These are phyloP conservation scores for Phialophora tarda DNA, from an alignment of 2,329 filamentous ascomycete species.

Conservation along the genomic window DNA sequence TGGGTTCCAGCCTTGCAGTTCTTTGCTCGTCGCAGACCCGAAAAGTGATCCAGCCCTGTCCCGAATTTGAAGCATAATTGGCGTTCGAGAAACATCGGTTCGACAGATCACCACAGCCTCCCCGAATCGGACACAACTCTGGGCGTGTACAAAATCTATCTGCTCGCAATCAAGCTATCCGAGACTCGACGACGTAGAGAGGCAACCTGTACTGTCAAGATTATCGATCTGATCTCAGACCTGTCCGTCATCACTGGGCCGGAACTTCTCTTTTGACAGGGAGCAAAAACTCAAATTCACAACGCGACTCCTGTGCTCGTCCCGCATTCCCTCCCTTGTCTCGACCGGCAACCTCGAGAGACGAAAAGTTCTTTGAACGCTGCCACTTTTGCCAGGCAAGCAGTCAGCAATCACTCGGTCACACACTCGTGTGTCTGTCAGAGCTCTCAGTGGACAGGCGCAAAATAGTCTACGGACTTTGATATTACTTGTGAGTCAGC, in stretches of 20 bases:
- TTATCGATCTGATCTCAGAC: constrained; percentile 20
- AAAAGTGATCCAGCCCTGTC: constrained; percentile 22
- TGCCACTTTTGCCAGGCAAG: constrained; percentile 20
- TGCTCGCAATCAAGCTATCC: constrained; percentile 31
- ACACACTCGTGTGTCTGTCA: constrained; percentile 20
- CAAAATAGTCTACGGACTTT: constrained; percentile 24
- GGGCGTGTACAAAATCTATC: constrained; percentile 33
- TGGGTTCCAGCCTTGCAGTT: constrained; percentile 24
- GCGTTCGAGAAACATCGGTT: constrained; percentile 20
- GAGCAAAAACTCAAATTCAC: constrained; percentile 35
- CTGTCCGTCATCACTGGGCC: constrained; percentile 27
- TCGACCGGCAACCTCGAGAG: constrained; percentile 20
- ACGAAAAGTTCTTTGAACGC: constrained; percentile 25
- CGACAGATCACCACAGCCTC: constrained; percentile 25
- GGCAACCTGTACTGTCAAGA: constrained; percentile 33
- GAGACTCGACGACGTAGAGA: constrained; percentile 29
- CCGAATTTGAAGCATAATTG: constrained; percentile 19
- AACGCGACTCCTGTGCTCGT: constrained; percentile 32
- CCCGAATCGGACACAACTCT: constrained; percentile 24
- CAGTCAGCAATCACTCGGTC: constrained; percentile 32
- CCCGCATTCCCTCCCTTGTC: constrained; percentile 36
- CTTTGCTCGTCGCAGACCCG: constrained; percentile 22
- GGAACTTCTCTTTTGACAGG: constrained; percentile 30
- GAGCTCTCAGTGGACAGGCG: constrained; percentile 19
- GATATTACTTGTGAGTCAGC: constrained; percentile 32